A percentile compares a stretch with the other conserved stretches of the same genome.
phyloP scores from a whole-genome alignment of 2,329 filamentous ascomycete species.

The Macrophomina pseudophaseolina region DNA sequence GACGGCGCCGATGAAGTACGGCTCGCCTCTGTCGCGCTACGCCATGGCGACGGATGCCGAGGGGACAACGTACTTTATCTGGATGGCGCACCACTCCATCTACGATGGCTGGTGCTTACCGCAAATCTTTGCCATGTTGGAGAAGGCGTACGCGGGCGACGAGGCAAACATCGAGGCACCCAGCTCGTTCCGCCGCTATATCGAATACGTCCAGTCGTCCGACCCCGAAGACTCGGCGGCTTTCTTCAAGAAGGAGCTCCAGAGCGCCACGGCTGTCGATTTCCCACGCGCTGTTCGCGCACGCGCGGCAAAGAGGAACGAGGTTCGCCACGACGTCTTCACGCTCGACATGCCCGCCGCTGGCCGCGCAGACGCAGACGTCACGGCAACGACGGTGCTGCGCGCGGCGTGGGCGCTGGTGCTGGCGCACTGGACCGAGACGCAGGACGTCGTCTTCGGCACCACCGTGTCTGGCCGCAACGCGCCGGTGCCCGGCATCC shows the following conservation, averaged over 20 bases:
- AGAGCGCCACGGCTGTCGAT: neutral
- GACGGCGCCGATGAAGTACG: neutral
- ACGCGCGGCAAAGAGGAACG: neutral
- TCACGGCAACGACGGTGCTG: constrained; percentile 40
- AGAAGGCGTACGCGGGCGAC: constrained; percentile 4
- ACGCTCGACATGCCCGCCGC: neutral
- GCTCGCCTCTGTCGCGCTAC: neutral
- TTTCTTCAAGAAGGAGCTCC: neutral
- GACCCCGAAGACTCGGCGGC: neutral
- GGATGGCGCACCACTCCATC: constrained; percentile 2
- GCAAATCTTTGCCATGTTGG: constrained; percentile 1
- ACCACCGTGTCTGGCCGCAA: constrained; percentile 34
- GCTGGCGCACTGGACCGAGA: constrained; percentile 44
- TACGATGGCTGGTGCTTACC: constrained; percentile 15
- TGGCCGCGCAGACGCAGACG: neutral
- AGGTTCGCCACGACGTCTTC: neutral
- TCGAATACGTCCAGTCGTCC: neutral
- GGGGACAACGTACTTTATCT: neutral
- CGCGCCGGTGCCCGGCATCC: constrained; percentile 30
- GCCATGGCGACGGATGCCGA: neutral
- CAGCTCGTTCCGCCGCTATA: neutral
- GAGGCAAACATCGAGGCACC: neutral
- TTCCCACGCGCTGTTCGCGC: neutral
- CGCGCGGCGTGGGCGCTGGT: constrained; percentile 41
- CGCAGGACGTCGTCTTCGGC: constrained; percentile 36